Conservation (phyloP, 257 asterid genomes). For the Fraxinus anomala region DNA sequence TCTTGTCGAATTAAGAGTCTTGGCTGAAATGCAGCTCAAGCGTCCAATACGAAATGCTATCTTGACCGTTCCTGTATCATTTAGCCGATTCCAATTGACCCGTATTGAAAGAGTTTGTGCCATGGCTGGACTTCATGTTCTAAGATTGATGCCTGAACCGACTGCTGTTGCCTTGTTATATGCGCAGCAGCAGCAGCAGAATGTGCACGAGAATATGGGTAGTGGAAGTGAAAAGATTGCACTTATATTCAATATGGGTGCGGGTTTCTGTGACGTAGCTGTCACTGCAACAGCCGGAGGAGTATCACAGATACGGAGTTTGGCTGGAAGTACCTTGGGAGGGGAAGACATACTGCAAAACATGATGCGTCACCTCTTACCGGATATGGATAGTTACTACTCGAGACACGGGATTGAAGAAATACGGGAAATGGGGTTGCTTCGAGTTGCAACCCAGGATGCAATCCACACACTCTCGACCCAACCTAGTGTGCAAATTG, state of each 20-base stretch:
- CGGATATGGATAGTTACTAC: slow-evolving; percentile 60
- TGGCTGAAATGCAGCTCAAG: slow-evolving; percentile 70
- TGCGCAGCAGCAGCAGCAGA: slow-evolving; percentile 59
- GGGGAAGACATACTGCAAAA: slow-evolving; percentile 83
- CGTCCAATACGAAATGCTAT: slow-evolving; percentile 63
- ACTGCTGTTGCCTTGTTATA: slow-evolving; percentile 84
- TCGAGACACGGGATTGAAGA: slow-evolving; percentile 62
- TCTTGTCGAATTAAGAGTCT: slow-evolving; percentile 61
- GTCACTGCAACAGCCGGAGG: slow-evolving; percentile 83
- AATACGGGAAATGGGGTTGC: slow-evolving; percentile 60
- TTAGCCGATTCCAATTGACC: slow-evolving; percentile 78
- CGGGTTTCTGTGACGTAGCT: slow-evolving; percentile 87
- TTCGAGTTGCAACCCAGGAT: slow-evolving; percentile 74
- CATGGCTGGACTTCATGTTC: slow-evolving; percentile 88
- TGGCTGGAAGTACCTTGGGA: slow-evolving; percentile 68
- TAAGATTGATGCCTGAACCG: slow-evolving; percentile 89
- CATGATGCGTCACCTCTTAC: slow-evolving; percentile 60
- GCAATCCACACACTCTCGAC: slow-evolving; percentile 69
- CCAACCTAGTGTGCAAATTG: slow-evolving; percentile 40
- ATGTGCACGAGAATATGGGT: slow-evolving; percentile 50
- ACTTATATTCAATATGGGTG: slow-evolving; percentile 86
- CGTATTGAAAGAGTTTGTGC: slow-evolving; percentile 86
- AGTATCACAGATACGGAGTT: slow-evolving; percentile 74
- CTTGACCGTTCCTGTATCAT: slow-evolving; percentile 70
- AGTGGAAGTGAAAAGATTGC: slow-evolving; percentile 72